Conservation (phyloP, 2,329 filamentous ascomycete species). For the Verticillium tricorpus region DNA sequence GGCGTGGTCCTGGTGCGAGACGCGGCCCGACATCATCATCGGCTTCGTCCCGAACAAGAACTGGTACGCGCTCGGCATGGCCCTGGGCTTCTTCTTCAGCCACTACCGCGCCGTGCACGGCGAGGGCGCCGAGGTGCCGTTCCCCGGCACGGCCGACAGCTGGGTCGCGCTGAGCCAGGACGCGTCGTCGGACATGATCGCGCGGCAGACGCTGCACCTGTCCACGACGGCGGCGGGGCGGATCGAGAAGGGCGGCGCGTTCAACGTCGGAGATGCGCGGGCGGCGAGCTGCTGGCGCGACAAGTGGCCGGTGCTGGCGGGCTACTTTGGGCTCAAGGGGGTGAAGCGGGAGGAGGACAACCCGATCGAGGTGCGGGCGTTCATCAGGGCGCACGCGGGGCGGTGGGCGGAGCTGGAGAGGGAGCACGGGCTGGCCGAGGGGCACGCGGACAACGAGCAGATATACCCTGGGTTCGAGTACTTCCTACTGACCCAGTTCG, state of each 20-base stretch:
- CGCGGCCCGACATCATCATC: conserved; percentile 32
- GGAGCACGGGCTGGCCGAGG: conserved; percentile 30
- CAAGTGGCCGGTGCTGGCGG: conserved; percentile 19
- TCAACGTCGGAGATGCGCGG: conserved; percentile 18
- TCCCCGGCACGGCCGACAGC: conserved; percentile 29
- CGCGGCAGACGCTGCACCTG: conserved; percentile 18
- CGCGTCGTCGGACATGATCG: conserved; percentile 33
- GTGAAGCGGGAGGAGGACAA: conserved; percentile 19
- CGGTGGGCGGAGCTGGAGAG: conserved; percentile 25
- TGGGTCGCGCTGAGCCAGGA: conserved; percentile 33
- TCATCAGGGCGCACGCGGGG: conserved; percentile 24
- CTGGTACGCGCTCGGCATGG: conserved; percentile 30
- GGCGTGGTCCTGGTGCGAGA: conserved; percentile 34
- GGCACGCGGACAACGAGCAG: conserved; percentile 29
- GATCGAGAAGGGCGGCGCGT: conserved; percentile 16
- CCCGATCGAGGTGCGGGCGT: conserved; percentile 25
- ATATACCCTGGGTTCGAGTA: conserved; percentile 33
- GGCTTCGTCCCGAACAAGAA: conserved; percentile 35
- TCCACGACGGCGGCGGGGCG: conserved; percentile 6
- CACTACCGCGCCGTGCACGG: conserved; percentile 21
- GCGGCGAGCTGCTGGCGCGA: conserved; percentile 15
- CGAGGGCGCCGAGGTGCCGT: conserved; percentile 29
- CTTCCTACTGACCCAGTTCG: conserved; percentile 35
- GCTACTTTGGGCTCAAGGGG: conserved; percentile 17
- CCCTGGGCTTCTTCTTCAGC: conserved; percentile 18